Evolutionary conservation across 2,329 filamentous ascomycete species (phyloP), one percentile per base, ranked within the genome.

Genomic region (Nemania sp.): DNA sequence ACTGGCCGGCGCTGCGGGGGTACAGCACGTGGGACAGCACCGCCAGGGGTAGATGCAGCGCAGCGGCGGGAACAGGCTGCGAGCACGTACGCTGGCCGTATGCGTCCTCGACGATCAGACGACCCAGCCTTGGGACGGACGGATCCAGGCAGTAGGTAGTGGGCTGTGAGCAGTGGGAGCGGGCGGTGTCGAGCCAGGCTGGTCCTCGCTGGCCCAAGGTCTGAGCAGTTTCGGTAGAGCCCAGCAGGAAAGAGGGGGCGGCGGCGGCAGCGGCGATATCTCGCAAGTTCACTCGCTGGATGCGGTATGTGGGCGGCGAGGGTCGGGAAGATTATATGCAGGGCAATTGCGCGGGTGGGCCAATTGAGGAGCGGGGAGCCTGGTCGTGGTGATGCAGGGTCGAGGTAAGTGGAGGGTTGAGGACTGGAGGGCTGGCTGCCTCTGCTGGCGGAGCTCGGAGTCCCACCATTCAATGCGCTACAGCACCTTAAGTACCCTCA

Each of bases 281-380:
- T 54, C 41, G 45, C 37, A 45, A 49, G 49, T n/a, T 42, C 9
- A 51, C 47, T 52, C 52, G 52, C 26, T 43, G 48, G 36, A 47
- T 22, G 39, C 9, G 39, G 40, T 51, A 55, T 51, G 48, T 40
- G 47, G 52, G 47, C 51, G 48, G 51, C 36, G 56, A 64, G 61
- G 57, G 55, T 63, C 58, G 64, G 62, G n/a, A 56, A 61, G 60
- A 64, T 60, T 64, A 64, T 62, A 56, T 64, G 60, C 63, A 64
- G 61, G 56, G 56, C 56, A 56, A 55, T 50, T 56, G n/a, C 8
- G 54, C 44, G 52, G 50, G 37, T 55, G 59, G 60, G 57, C 63
- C 52, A 55, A 55, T 55, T 17, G 52, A 33, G 22, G 30, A 46
- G 46, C 20, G 28, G 19, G 36, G 15, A 49, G 39, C 26, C 2